Conservation (phyloP, 768 basidiomycete genomes). For the Termitomyces titanicus region DNA sequence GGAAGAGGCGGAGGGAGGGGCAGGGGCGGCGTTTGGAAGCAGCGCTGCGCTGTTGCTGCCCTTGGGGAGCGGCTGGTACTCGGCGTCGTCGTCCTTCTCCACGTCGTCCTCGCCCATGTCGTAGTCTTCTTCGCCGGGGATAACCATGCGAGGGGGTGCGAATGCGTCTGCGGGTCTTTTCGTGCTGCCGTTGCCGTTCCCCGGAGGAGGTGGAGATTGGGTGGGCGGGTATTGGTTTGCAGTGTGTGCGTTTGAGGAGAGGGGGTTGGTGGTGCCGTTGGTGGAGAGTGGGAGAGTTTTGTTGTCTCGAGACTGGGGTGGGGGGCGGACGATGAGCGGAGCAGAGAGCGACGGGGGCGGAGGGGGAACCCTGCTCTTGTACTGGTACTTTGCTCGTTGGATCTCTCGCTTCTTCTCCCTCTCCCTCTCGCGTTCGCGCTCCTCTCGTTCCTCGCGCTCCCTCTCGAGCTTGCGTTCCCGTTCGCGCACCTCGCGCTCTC, state of each 20-base stretch:
- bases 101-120: slow-evolving; percentile 5
- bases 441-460: background rate
- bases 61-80: background rate
- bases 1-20: background rate
- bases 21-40: background rate
- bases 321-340: slow-evolving; percentile 2
- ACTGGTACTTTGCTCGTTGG: background rate
- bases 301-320: background rate
- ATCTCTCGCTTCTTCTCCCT: background rate
- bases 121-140: background rate
- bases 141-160: background rate
- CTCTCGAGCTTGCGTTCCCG: background rate
- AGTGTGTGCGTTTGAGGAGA: background rate
- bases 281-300: background rate
- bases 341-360: slow-evolving; percentile 3
- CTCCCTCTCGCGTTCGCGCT: background rate
- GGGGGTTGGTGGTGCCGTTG: background rate
- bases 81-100: slow-evolving; percentile 1
- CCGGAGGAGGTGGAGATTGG: background rate
- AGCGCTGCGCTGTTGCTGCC: background rate
- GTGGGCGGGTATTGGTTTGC: background rate
- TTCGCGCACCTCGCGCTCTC: background rate
- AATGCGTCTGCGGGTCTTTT: background rate
- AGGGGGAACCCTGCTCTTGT: slow-evolving; percentile 1
- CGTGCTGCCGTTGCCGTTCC: background rate